phyloP scores from a whole-genome alignment of 1,284 basidiomycete species.

The Irpex sp. region DNA sequence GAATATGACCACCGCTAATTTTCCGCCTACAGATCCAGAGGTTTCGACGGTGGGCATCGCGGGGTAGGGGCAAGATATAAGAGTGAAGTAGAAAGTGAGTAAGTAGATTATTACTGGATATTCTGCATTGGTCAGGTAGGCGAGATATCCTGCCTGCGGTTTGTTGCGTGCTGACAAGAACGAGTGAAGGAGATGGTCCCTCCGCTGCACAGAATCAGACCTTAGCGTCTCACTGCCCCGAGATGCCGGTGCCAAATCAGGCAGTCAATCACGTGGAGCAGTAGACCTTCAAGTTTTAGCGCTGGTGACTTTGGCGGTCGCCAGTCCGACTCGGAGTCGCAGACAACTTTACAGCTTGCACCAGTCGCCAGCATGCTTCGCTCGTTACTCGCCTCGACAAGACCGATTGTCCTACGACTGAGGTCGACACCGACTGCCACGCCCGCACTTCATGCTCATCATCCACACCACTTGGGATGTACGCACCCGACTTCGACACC shows the following conservation, averaged over 20 bases:
- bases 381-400: slow-evolving; percentile 55
- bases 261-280: neutral
- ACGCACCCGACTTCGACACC: slow-evolving; percentile 24
- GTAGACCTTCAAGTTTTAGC: neutral
- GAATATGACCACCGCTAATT: slow-evolving; percentile 47
- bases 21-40: slow-evolving; percentile 24
- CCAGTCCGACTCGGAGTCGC: neutral
- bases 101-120: neutral
- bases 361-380: slow-evolving; percentile 49
- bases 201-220: neutral
- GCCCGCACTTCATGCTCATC: slow-evolving; percentile 27
- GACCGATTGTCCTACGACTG: slow-evolving; percentile 54
- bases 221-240: neutral
- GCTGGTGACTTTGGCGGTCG: too few species aligned
- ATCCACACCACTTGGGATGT: slow-evolving; percentile 28
- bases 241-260: neutral
- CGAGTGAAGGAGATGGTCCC: neutral
- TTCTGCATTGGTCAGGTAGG: neutral
- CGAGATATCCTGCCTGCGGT: neutral
- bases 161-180: neutral
- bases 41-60: slow-evolving; percentile 12
- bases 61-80: slow-evolving; percentile 16
- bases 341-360: neutral
- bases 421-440: slow-evolving; percentile 35
- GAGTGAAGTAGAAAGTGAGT: slow-evolving; percentile 16